Conservation (phyloP, 2,329 filamentous ascomycete genomes). For the Sclerotinia nivalis region DNA sequence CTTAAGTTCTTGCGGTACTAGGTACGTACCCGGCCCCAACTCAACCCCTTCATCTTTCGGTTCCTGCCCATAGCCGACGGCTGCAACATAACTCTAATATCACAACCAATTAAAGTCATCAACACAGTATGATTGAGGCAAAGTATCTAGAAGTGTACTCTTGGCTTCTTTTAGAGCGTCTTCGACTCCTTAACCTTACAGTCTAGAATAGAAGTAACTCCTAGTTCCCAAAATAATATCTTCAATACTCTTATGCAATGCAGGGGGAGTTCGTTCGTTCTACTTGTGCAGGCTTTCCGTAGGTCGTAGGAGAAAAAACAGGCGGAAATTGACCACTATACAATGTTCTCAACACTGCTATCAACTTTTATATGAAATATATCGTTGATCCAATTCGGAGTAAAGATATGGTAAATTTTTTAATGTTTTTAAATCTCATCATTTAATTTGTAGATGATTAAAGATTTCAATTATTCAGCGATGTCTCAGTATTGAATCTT, state of each 20-base stretch:
- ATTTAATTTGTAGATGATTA: no score
- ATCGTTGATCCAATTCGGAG: no score
- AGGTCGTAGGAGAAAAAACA: no score
- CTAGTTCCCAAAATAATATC: background rate
- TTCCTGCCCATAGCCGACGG: background rate
- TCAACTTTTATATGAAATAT: no score
- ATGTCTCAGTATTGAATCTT: no score
- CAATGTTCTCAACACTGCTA: no score
- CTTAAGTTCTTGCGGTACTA: no score
- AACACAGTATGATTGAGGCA: background rate
- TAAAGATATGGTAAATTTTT: background rate
- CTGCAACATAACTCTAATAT: background rate
- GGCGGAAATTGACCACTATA: no score
- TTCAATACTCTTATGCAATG: background rate
- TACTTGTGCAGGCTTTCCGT: background rate
- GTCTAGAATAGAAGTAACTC: background rate
- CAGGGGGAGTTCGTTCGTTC: background rate
- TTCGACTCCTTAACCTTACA: background rate
- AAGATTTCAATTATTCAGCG: no score
- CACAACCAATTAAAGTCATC: background rate
- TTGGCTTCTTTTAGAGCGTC: background rate
- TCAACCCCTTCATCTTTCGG: conserved; percentile 8
- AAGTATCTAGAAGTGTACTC: background rate
- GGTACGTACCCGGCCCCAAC: background rate
- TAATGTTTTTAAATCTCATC: no score